Evolutionary conservation across 495 filamentous ascomycete genomes (phyloP).

Genomic region (Astrocystis sublimbata): DNA sequence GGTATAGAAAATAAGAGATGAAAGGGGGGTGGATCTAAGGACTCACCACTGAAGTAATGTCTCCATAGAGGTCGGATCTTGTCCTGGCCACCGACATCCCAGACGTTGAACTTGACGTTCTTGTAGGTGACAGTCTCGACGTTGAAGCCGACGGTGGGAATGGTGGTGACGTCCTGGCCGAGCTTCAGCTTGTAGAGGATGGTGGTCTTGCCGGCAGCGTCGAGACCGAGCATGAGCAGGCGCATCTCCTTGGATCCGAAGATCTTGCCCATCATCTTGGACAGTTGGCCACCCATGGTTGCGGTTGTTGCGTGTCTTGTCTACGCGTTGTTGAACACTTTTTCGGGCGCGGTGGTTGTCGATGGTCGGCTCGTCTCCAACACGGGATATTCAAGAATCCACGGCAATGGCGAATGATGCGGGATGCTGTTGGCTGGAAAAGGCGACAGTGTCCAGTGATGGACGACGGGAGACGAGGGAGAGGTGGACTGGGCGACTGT

Average conservation of each 20-base stretch:
- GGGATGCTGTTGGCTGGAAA: no score
- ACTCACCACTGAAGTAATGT: slow-evolving; percentile 94
- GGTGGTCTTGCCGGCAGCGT: slow-evolving; percentile 98
- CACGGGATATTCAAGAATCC: no score
- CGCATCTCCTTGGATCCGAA: slow-evolving; percentile 99
- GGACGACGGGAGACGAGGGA: no score
- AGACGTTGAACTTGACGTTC: slow-evolving; percentile 99
- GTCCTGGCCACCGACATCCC: slow-evolving; percentile 99
- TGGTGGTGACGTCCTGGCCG: slow-evolving; percentile 97
- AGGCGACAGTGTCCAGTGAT: no score
- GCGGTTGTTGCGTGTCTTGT: slow-evolving; percentile 1
- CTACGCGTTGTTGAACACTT: background rate
- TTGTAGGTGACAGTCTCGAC: slow-evolving; percentile 99
- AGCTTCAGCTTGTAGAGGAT: slow-evolving; percentile 99
- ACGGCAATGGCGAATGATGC: no score
- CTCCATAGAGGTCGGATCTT: slow-evolving; percentile 98
- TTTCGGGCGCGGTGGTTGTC: no score
- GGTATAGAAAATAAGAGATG: slow-evolving; percentile 5
- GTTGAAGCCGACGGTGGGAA: slow-evolving; percentile 98
- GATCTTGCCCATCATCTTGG: slow-evolving; percentile 93
- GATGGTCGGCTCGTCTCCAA: no score
- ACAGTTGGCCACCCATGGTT: slow-evolving; percentile 76
- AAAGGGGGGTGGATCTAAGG: background rate
- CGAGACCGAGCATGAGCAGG: slow-evolving; percentile 94
- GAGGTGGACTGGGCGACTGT: background rate